Percentiles rank a stretch among this genome's conserved stretches.
Evolutionary conservation across 1,284 basidiomycete genomes (phyloP).

Genomic region (Trametes polyzona): DNA sequence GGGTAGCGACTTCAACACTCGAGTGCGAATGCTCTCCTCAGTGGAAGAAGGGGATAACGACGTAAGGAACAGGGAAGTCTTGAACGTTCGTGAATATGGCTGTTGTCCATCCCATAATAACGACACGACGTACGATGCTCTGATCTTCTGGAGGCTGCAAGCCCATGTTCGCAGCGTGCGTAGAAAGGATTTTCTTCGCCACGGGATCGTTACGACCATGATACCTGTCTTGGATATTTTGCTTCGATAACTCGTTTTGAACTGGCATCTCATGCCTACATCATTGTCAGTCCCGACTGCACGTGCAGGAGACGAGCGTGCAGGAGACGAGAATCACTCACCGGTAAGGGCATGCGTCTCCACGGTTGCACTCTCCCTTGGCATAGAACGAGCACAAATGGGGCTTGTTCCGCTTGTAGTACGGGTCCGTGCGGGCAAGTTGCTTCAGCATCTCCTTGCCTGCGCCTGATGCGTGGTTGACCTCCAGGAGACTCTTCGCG

Average conservation of each 20-base stretch:
- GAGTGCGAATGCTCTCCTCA: slow-evolving; percentile 80
- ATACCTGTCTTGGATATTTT: slow-evolving; percentile 92
- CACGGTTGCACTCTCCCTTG: slow-evolving; percentile 94
- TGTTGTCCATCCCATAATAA: background rate
- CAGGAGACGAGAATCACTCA: no score
- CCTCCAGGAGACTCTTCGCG: slow-evolving; percentile 68
- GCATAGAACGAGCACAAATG: slow-evolving; percentile 95
- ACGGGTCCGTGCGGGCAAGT: slow-evolving; percentile 90
- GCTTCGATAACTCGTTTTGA: slow-evolving; percentile 83
- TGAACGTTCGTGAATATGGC: slow-evolving; percentile 13
- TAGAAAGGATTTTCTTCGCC: slow-evolving; percentile 82
- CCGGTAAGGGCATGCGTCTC: slow-evolving; percentile 91
- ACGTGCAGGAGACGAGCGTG: no score
- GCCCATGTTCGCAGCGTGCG: slow-evolving; percentile 77
- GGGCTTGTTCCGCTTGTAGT: slow-evolving; percentile 95
- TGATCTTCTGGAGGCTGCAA: slow-evolving; percentile 89
- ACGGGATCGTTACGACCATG: slow-evolving; percentile 91
- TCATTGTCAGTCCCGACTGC: no score
- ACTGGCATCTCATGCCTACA: slow-evolving; percentile 89
- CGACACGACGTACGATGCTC: slow-evolving; percentile 67
- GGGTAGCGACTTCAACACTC: slow-evolving; percentile 74
- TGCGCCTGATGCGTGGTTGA: slow-evolving; percentile 71
- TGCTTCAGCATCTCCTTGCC: slow-evolving; percentile 97
- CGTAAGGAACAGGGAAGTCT: slow-evolving; percentile 94
- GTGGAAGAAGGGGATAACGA: slow-evolving; percentile 77